Conservation (phyloP, 306 rosid genomes). For the Vicia villosa region DNA sequence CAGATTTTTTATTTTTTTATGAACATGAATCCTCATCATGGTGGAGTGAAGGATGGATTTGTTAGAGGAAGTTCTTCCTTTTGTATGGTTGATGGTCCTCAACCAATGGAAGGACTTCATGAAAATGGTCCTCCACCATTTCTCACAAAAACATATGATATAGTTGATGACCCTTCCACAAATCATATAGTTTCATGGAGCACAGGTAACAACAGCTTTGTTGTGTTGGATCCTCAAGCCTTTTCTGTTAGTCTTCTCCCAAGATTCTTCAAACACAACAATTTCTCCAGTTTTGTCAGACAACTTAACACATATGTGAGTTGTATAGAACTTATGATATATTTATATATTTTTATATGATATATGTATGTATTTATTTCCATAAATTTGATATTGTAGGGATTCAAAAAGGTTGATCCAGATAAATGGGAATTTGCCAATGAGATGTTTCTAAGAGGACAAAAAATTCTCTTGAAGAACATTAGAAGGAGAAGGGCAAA, state of each 20-base stretch:
- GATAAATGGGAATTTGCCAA: slow-evolving; percentile 91
- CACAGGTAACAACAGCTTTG: slow-evolving; percentile 71
- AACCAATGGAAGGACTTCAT: slow-evolving; percentile 64
- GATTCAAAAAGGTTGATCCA: slow-evolving; percentile 84
- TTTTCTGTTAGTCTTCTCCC: slow-evolving; percentile 73
- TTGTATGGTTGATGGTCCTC: slow-evolving; percentile 41
- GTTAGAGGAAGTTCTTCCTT: slow-evolving; percentile 37
- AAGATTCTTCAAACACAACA: slow-evolving; percentile 86
- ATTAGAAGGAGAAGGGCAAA: slow-evolving; percentile 68
- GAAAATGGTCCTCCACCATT: slow-evolving; percentile 86
- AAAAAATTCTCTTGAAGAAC: slow-evolving; percentile 63
- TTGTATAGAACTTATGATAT: neutral
- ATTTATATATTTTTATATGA: neutral
- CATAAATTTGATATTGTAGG: slow-evolving; percentile 53
- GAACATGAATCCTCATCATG: slow-evolving; percentile 42
- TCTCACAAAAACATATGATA: slow-evolving; percentile 80
- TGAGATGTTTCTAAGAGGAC: slow-evolving; percentile 82
- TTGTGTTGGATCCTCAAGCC: slow-evolving; percentile 81
- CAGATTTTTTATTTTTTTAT: neutral
- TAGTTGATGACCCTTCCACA: slow-evolving; percentile 71
- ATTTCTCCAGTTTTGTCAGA: slow-evolving; percentile 93
- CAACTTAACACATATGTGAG: slow-evolving; percentile 95
- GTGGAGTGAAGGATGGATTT: slow-evolving; percentile 53
- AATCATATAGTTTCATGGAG: slow-evolving; percentile 84
- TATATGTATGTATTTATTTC: neutral